Evolutionary conservation across 176 grass and related monocot genomes (phyloP), one percentile per base, ranked within the genome.

Genomic region (Bolboschoenus planiculmis): DNA sequence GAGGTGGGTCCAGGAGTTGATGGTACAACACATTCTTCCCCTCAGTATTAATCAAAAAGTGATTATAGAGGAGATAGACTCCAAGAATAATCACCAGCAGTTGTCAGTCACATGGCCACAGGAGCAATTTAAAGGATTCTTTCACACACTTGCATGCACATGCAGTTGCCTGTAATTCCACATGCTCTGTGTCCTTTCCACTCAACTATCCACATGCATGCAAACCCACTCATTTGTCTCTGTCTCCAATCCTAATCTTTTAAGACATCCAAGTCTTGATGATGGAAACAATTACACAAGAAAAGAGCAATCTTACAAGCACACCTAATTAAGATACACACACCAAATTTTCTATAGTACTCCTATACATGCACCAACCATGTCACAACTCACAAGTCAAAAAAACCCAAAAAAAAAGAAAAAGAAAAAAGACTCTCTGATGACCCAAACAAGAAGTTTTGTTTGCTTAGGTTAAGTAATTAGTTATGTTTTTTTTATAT

Each of bases 201-300:
- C 57, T 81, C 79, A 81, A 64, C 79, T 29, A 60, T 81, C 57
- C 79, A 81, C 79, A 65, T 81, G 79, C 79, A 37, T 81, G 79
- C 79, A 39, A 65, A 62, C 2, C 79, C 33, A 44, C 10, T 4
- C 53, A 80, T 58, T 76, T 50, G 24, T 71, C 33, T 1, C 0
- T 9, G 33, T 40, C 34, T 9, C 64, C 64, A 21, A 68, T 46
- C 67, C 68, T 73, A 73, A 47, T 76, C 42, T 31, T 44, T 51
- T 76, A 13, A 51, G 43, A 23, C 23, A 76, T 76, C 71, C 11
- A 13, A 76, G 5, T 76, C 71, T 76, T 51, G 71, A 76, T 48
- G 70, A 74, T 76, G 46, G 71, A 81, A 81, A 81, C 79, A 81
- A 59, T 35, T n/a, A 80, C 78, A 80, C 56, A 59, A 60, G 4